Evolutionary conservation across 192 early-diverging fungal genomes (phyloP), one percentile per base, ranked within the genome.

Genomic region (Podila clonocystis): DNA sequence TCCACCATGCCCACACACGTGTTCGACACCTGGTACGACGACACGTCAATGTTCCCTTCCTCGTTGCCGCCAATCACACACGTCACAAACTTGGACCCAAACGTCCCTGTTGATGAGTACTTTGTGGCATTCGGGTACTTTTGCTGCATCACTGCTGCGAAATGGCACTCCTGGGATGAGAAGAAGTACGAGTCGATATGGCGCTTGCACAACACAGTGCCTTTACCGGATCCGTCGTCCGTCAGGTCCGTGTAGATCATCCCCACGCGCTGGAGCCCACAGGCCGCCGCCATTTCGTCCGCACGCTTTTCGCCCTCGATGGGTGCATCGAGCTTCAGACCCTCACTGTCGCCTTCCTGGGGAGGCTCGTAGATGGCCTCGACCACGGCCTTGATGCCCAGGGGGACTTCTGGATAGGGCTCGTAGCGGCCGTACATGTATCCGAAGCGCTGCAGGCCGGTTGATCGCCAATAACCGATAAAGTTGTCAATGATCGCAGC

Each of bases 361-460:
- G 93, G 91, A 19, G 97, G 96, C 83, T 99, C 98, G 69, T 97
- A 98, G 59, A 99, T 96, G 0, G 90, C 93, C 68, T 93, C 92
- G 5, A 99, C 97, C 24, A 98, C 94, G 2, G 97, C 97, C 74
- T 99, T 98, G 64, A 98, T 91, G 15, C 98, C 97, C 55, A 99
- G 82, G 4, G 97, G 96, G 6, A 99, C 96, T 58, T 98, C 94
- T 22, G 90, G 63, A 66, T 97, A 97, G 30, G 91, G 89, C 74
- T 96, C 94, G 83, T 96, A 98, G 49, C 91, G 89, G 8, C 98
- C 98, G 82, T 95, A 98, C 62, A 99, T 79, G 66, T 94, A 95
- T n/a, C 96, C 98, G 70, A 97, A 93, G 19, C 98, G 91, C 84
- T 99, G 98, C 64, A 83, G 85, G 13, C 96, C 95, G 41, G 96